phyloP scores from a whole-genome alignment of 2,329 filamentous ascomycete species.

The Hymenoscyphus linearis region DNA sequence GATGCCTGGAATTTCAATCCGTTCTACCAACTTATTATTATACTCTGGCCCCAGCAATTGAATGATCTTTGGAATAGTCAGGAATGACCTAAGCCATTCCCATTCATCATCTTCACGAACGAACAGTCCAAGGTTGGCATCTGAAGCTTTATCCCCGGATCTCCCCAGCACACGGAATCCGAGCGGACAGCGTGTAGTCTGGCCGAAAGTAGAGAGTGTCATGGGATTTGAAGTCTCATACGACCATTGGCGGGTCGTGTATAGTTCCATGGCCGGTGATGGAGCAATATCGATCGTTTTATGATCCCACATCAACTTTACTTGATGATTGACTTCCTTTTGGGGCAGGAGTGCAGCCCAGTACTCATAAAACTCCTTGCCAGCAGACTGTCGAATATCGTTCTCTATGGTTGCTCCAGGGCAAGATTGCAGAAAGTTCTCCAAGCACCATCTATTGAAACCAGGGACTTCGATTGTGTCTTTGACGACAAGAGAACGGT shows the following conservation, averaged over 20 bases:
- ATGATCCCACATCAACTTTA: constrained; percentile 29
- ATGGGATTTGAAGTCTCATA: constrained; percentile 17
- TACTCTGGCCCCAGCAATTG: constrained; percentile 25
- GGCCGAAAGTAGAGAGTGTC: constrained; percentile 25
- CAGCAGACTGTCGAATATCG: constrained; percentile 36
- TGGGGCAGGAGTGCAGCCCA: constrained; percentile 28
- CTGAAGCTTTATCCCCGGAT: constrained; percentile 36
- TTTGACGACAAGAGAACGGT: constrained; percentile 7
- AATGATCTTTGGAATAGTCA: constrained; percentile 24
- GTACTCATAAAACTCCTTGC: constrained; percentile 27
- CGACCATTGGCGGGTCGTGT: constrained; percentile 13
- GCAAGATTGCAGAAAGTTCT: constrained; percentile 25
- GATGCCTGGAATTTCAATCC: constrained; percentile 22
- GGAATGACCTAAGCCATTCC: constrained; percentile 33
- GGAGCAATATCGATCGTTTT: constrained; percentile 13
- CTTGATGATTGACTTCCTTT: constrained; percentile 19
- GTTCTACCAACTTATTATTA: constrained; percentile 28
- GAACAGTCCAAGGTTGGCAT: constrained; percentile 38
- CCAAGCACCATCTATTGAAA: constrained; percentile 14
- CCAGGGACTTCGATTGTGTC: constrained; percentile 23
- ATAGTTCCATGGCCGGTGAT: constrained; percentile 11
- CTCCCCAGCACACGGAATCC: constrained; percentile 33
- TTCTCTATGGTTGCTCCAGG: constrained; percentile 38
- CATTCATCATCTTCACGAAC: constrained; percentile 34
- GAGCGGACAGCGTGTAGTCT: constrained; percentile 23